Conservation (phyloP, 2,329 filamentous ascomycete genomes). For the Claviceps capensis region DNA sequence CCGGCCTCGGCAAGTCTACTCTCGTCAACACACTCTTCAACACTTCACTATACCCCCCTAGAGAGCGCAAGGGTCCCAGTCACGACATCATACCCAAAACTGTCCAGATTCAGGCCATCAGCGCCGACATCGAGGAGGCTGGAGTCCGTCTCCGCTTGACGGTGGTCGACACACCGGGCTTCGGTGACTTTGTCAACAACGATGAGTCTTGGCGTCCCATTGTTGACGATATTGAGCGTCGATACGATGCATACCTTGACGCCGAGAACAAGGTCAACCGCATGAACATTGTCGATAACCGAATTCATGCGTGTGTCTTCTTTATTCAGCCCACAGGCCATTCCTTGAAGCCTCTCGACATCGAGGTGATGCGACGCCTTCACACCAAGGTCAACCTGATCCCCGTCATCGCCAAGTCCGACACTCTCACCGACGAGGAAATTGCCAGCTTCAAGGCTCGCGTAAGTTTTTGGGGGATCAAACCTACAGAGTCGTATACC, state of each 20-base stretch:
- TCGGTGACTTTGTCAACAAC: conserved; percentile 99
- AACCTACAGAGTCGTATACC: not conserved
- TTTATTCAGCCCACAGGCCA: conserved; percentile 99
- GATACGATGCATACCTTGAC: conserved; percentile 95
- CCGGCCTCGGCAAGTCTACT: conserved; percentile 95
- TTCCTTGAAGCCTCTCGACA: conserved; percentile 94
- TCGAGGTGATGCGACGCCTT: conserved; percentile 97
- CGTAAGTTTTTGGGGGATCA: conserved; percentile 43
- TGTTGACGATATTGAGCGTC: conserved; percentile 98
- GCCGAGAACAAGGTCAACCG: conserved; percentile 99
- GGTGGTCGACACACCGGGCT: conserved; percentile 94
- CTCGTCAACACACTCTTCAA: conserved; percentile 99
- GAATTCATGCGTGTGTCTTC: conserved; percentile 97
- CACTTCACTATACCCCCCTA: conserved; percentile 95
- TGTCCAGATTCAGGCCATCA: conserved; percentile 87
- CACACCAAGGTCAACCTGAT: conserved; percentile 99
- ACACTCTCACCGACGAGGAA: conserved; percentile 95
- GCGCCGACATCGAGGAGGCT: conserved; percentile 95
- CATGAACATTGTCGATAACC: conserved; percentile 99
- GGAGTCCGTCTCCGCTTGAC: conserved; percentile 92
- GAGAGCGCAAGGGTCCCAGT: conserved; percentile 94
- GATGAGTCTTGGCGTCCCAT: conserved; percentile 99
- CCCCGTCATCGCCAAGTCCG: conserved; percentile 95
- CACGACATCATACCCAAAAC: conserved; percentile 98
- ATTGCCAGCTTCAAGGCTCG: conserved; percentile 88